Base-by-base conservation (phyloP, 2,329 filamentous ascomycete species). In the Stylonectria norvegica region DNA sequence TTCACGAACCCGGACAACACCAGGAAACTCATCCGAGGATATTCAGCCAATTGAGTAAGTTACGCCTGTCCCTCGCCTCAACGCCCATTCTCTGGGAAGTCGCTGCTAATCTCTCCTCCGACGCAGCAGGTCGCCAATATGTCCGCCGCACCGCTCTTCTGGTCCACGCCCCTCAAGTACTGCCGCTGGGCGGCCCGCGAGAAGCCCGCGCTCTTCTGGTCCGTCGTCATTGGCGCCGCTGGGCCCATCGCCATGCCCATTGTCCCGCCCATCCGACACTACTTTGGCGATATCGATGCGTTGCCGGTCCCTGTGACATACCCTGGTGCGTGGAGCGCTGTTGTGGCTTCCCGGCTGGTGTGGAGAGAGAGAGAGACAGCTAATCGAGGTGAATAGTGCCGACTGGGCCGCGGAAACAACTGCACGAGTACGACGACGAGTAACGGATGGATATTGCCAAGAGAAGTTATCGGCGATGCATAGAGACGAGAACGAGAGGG, bases 121-220 rank as follows among this genome's bases (percentile, higher is more conserved):
- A n/a, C 23, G 17, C 17, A 9, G 15, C n/a, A 19, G 7, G 42
- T 40, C 45, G 42, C 39, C 47, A 62, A 16, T 49, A 89, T 89
- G 84, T 76, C 79, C 49, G 59, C 68, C 58, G 56, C 75, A 45
- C 74, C 77, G 40, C 85, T 89, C 57, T 96, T 98, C 85, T 96
- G 85, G 81, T 77, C 81, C 53, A 76, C 79, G 44, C 93, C 93
- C 50, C 60, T 94, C 64, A 82, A 82, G 58, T 97, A 95, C 81
- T 70, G 86, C 59, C 84, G 84, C 68, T 97, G 90, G 89, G 83
- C 89, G 38, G 78, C 86, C 36, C 84, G 89, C 70, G 85, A 93
- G 68, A 86, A 86, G 66, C 93, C 93, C 36, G 89, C 89, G 44
- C 85, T 89, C 71, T 95, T 96, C 76, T 97, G 82, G 78, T 89